Percentiles rank a stretch among this genome's conserved stretches.
phyloP scores from a whole-genome alignment of 108 stramenopile species.

The Ochromonas danica region DNA sequence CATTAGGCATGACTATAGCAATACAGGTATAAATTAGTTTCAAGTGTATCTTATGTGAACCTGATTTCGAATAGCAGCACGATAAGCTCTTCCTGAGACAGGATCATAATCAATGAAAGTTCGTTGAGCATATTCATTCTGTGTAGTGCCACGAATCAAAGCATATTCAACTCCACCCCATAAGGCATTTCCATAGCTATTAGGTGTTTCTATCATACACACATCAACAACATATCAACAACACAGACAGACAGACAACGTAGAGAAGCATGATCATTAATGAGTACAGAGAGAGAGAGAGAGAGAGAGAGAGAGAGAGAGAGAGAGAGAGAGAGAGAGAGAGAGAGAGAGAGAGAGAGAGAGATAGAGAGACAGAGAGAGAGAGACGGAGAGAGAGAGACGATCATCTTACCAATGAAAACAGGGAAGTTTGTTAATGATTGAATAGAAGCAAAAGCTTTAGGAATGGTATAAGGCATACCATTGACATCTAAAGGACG shows the following conservation, averaged over 20 bases:
- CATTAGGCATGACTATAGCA: too few relatives aligned
- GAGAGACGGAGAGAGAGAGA: background rate
- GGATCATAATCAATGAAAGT: conserved; percentile 32
- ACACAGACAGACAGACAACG: too few relatives aligned
- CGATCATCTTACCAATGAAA: background rate
- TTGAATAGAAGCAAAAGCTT: background rate
- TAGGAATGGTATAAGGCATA: conserved; percentile 20
- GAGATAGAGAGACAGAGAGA: background rate
- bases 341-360: background rate
- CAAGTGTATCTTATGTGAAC: too few relatives aligned
- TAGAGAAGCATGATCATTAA: too few relatives aligned
- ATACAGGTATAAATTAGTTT: too few relatives aligned
- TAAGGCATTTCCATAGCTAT: conserved; percentile 21
- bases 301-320: too few relatives aligned
- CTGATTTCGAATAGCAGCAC: conserved; percentile 3
- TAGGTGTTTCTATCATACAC: background rate
- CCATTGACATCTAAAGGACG: conserved; percentile 10
- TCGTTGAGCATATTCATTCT: conserved; percentile 18
- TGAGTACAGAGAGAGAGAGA: too few relatives aligned
- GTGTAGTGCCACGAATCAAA: background rate
- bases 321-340: too few relatives aligned
- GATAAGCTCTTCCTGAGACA: conserved; percentile 9
- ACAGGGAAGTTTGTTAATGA: conserved; percentile 11
- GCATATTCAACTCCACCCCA: conserved; percentile 29
- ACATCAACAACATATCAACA: too few relatives aligned